Conservation (phyloP, 441 rosid genomes). For the Aleurites moluccanus region DNA sequence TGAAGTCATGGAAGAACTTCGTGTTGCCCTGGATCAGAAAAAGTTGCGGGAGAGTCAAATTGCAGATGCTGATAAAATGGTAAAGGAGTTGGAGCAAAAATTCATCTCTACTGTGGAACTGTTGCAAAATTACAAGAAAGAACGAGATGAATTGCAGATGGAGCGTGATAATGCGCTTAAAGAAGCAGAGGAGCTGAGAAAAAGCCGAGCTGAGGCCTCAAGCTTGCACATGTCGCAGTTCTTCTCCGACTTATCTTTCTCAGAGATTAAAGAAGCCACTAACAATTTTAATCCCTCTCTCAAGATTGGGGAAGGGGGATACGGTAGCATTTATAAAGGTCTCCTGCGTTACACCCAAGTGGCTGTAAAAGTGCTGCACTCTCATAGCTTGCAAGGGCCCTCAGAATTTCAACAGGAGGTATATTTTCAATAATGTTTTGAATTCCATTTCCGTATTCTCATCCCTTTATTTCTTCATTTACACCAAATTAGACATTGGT, state of each 20-base stretch:
- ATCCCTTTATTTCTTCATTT: neutral
- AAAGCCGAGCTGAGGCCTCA: constrained; percentile 59
- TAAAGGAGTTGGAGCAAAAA: constrained; percentile 73
- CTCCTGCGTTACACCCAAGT: constrained; percentile 63
- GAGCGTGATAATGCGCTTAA: constrained; percentile 79
- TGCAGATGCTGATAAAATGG: constrained; percentile 53
- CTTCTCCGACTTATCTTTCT: constrained; percentile 67
- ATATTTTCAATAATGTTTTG: constrained; percentile 25
- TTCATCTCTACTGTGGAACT: constrained; percentile 79
- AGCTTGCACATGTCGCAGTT: constrained; percentile 46
- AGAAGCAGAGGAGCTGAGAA: constrained; percentile 84
- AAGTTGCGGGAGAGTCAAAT: constrained; percentile 54
- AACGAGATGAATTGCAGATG: constrained; percentile 68
- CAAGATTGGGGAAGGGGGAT: constrained; percentile 96
- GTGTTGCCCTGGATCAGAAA: constrained; percentile 47
- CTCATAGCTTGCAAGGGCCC: constrained; percentile 84
- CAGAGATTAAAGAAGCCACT: constrained; percentile 82
- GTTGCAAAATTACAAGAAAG: constrained; percentile 63
- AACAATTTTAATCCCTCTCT: constrained; percentile 57
- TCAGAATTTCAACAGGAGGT: constrained; percentile 93
- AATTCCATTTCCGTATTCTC: constrained; percentile 3
- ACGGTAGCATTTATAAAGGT: constrained; percentile 86
- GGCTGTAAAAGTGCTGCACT: constrained; percentile 75
- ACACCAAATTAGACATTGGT: neutral
- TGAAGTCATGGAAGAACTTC: constrained; percentile 53